Percentiles rank a stretch among this genome's conserved stretches.
phyloP scores from a whole-genome alignment of 345 rosid genomes.

The Eucalyptus cloeziana region DNA sequence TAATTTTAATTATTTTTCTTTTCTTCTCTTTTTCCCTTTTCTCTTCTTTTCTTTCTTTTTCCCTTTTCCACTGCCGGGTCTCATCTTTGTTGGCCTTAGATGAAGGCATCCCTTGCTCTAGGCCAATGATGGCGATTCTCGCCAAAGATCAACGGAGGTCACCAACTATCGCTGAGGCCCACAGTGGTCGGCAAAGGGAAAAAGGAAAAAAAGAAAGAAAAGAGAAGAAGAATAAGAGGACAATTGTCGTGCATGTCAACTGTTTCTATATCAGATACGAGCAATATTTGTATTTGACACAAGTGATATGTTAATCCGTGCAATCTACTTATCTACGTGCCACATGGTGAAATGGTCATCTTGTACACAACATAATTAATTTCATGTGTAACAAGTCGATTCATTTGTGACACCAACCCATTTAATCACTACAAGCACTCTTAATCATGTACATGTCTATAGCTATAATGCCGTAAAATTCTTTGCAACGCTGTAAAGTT shows the following conservation, averaged over 20 bases:
- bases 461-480: too few relatives aligned
- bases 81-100: rapidly evolving
- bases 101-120: too few relatives aligned
- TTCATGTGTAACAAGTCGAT: background rate
- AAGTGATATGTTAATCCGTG: background rate
- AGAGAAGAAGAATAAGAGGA: too few relatives aligned
- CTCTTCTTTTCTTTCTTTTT: too few relatives aligned
- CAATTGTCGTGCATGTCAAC: rapidly evolving
- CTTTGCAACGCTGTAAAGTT: too few relatives aligned
- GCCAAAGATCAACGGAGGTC: background rate
- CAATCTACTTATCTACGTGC: background rate
- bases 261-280: rapidly evolving
- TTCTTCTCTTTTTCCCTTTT: too few relatives aligned
- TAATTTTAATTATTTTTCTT: too few relatives aligned
- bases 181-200: rapidly evolving
- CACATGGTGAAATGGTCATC: background rate
- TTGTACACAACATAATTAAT: background rate
- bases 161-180: rapidly evolving
- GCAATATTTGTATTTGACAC: background rate
- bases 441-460: background rate
- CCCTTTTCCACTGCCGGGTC: rapidly evolving
- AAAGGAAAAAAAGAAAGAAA: background rate
- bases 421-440: background rate
- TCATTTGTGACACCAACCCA: background rate
- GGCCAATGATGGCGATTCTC: background rate